These are phyloP conservation scores for Viola odorata DNA, from an alignment of 345 rosid genomes.

Conservation along the genomic window DNA sequence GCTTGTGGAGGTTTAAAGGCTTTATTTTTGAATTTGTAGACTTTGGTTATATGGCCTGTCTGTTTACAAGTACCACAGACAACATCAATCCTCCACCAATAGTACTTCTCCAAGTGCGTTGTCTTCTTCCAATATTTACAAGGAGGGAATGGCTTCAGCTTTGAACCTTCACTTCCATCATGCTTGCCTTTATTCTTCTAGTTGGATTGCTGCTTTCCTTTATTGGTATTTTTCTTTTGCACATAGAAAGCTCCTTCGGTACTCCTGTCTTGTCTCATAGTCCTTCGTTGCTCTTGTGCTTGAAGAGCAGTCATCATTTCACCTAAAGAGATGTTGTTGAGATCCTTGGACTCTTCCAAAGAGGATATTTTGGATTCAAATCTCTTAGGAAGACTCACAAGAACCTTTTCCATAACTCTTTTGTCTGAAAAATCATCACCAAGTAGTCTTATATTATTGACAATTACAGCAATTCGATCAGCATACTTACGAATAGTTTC, in stretches of 20 bases:
- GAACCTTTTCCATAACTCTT: not conserved
- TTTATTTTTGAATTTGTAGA: not conserved
- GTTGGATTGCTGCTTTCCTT: not conserved
- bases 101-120: not conserved
- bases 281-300: not conserved
- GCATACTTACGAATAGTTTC: not conserved
- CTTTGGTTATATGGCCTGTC: not conserved
- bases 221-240: not conserved
- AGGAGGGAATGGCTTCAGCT: not conserved
- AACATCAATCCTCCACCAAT: not conserved
- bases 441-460: not conserved
- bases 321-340: not conserved
- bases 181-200: not conserved
- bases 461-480: not conserved
- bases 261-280: not conserved
- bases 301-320: not conserved
- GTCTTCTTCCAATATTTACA: not conserved
- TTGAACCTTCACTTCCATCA: not conserved
- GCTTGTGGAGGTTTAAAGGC: not conserved
- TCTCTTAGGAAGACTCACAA: not conserved
- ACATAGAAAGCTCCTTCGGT: not conserved
- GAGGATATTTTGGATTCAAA: not conserved
- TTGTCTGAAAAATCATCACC: not conserved
- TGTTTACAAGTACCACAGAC: not conserved
- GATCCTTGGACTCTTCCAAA: not conserved